phyloP scores from a whole-genome alignment of 306 rosid species.

The Prunus padus region DNA sequence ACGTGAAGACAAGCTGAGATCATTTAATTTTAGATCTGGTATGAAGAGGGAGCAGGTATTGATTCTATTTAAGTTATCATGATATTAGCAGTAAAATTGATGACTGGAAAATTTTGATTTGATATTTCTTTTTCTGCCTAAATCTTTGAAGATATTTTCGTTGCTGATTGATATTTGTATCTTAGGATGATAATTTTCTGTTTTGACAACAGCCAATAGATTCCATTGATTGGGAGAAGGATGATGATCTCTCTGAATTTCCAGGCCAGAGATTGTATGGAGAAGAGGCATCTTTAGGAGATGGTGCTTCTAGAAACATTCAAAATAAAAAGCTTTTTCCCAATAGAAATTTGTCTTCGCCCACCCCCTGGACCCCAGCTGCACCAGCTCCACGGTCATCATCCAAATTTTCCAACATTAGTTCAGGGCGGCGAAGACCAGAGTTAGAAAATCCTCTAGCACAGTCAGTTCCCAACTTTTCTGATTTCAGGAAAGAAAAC shows the following conservation, averaged over 20 bases:
- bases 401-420: slow-evolving; percentile 43
- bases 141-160: slow-evolving; percentile 14
- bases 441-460: slow-evolving; percentile 68
- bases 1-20: slow-evolving; percentile 69
- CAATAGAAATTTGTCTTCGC: slow-evolving; percentile 49
- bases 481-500: slow-evolving; percentile 95
- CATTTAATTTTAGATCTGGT: slow-evolving; percentile 57
- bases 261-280: slow-evolving; percentile 55
- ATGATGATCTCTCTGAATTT: slow-evolving; percentile 64
- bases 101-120: slow-evolving; percentile 11
- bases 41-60: slow-evolving; percentile 76
- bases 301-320: slow-evolving; percentile 45
- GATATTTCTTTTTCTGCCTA: slow-evolving; percentile 12
- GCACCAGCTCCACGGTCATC: slow-evolving; percentile 54
- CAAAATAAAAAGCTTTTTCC: slow-evolving; percentile 61
- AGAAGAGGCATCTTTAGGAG: slow-evolving; percentile 44
- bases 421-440: slow-evolving; percentile 68
- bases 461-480: slow-evolving; percentile 92
- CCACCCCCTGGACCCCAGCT: slow-evolving; percentile 53
- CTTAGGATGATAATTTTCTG: slow-evolving; percentile 26
- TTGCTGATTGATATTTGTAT: slow-evolving; percentile 22
- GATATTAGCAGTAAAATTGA: slow-evolving; percentile 23
- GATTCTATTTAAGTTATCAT: slow-evolving; percentile 25
- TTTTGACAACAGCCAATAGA: slow-evolving; percentile 65
- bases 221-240: slow-evolving; percentile 70